Base-by-base conservation (phyloP, 345 rosid genomes). In the Lepidium sativum region DNA sequence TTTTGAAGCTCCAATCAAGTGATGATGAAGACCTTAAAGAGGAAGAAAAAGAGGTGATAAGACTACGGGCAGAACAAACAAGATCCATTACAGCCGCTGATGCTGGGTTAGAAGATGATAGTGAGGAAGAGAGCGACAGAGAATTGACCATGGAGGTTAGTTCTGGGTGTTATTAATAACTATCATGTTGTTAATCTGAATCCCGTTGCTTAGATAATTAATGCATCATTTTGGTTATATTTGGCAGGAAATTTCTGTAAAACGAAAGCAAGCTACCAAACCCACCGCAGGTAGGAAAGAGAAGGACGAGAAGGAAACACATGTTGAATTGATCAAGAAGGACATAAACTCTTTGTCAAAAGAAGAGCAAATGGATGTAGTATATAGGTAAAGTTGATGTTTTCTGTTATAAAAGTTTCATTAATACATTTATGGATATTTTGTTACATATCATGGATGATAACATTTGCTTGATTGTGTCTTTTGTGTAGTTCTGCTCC, bases 331-430 rank as follows among this genome's bases (percentile, higher is more conserved):
- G 82, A 78, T 85, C 35, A 77, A 79, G 77, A 92, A 84, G 71
- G 96, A 89, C 80, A 60, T 84, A 37, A 80, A 79, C 82, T 81
- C 88, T 60, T 78, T 92, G 77, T 82, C 98, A 8, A 83, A 62
- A 76, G 83, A 92, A 73, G 97, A 89, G 77, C 91, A 89, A 75
- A 89, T 89, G 91, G 86, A 92, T 58, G 86, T 84, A 66, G 86
- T 87, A 6, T 81, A 80, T 37, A 87, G 97, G 97, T 92, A 76
- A 38, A 18, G 13, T 20, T 17, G 11, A n/a, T 59, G 6, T 9
- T 23, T 17, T 67, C 38, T 16, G 52, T 47, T 31, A n/a, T 4
- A 15, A 23, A 33, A 4, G 6, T 54, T 45, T 54, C 69, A 47
- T 53, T 33, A 9, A 21, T 63, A 35, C 27, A 35, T 57, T 15